These are phyloP conservation scores for Xylaria multiplex DNA, from an alignment of 2,329 filamentous ascomycete species.

Conservation along the genomic window DNA sequence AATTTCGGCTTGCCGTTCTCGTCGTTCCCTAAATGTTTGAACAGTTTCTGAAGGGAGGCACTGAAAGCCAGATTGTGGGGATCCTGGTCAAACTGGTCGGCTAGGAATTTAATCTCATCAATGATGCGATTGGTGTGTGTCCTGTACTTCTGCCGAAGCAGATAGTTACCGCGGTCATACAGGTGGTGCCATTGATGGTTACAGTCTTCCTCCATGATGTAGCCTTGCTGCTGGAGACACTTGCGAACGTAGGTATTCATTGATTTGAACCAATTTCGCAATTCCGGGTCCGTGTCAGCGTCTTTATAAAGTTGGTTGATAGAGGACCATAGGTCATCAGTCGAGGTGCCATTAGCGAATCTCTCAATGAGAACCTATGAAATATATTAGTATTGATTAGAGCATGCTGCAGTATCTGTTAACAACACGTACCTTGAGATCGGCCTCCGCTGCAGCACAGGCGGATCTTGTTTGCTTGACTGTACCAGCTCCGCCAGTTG, in stretches of 20 bases:
- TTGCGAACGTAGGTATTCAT: constrained; percentile 82
- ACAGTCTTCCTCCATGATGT: constrained; percentile 83
- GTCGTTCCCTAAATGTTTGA: constrained; percentile 87
- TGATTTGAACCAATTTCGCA: constrained; percentile 88
- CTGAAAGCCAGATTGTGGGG: constrained; percentile 85
- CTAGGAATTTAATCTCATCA: constrained; percentile 91
- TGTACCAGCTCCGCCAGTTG: constrained; percentile 71
- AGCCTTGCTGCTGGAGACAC: constrained; percentile 89
- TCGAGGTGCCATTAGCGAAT: constrained; percentile 93
- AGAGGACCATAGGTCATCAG: constrained; percentile 84
- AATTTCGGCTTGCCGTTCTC: constrained; percentile 84
- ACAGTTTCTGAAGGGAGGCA: constrained; percentile 81
- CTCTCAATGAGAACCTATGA: constrained; percentile 85
- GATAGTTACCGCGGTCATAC: constrained; percentile 84
- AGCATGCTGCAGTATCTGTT: background rate
- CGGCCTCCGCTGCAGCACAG: constrained; percentile 77
- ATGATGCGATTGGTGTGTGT: constrained; percentile 85
- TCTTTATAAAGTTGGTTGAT: constrained; percentile 88
- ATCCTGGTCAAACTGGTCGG: constrained; percentile 88
- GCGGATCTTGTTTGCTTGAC: constrained; percentile 77
- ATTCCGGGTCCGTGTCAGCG: constrained; percentile 85
- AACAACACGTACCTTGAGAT: constrained; percentile 70
- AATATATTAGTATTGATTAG: constrained; percentile 53
- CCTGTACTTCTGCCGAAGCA: constrained; percentile 89
- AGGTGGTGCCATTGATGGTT: constrained; percentile 84